Percentiles rank a stretch among this genome's conserved stretches.
Evolutionary conservation across 306 rosid species (phyloP).

Genomic region (Malus asiatica): DNA sequence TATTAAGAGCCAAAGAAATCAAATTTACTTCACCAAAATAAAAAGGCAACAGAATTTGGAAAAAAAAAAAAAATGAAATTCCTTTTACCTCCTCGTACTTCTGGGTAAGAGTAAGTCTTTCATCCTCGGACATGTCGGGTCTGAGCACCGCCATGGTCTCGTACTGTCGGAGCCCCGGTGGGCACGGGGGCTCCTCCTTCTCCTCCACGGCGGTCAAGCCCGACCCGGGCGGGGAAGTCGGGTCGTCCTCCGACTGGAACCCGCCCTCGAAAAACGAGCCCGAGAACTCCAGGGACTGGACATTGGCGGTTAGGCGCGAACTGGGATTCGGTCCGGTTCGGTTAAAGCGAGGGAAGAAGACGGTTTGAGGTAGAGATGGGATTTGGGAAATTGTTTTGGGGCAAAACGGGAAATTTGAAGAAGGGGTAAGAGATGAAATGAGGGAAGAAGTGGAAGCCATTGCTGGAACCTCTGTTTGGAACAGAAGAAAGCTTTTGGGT

Average conservation of each 20-base stretch:
- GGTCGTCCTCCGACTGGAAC: conserved; percentile 59
- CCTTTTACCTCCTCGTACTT: conserved; percentile 69
- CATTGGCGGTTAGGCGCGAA: conserved; percentile 17
- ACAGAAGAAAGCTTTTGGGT: background rate
- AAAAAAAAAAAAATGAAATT: no score
- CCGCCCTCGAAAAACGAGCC: conserved; percentile 71
- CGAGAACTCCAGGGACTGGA: conserved; percentile 59
- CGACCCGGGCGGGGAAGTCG: conserved; percentile 31
- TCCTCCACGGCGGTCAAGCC: conserved; percentile 54
- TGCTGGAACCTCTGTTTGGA: conserved; percentile 22
- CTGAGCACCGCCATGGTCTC: conserved; percentile 67
- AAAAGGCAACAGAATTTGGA: background rate
- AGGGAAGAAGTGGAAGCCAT: conserved; percentile 55
- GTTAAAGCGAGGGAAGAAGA: conserved; percentile 15
- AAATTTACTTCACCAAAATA: background rate
- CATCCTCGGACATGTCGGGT: conserved; percentile 78
- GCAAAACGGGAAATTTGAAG: conserved; percentile 18
- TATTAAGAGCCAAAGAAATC: background rate
- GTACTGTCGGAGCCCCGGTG: conserved; percentile 65
- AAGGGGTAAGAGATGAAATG: conserved; percentile 31
- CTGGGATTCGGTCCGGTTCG: conserved; percentile 3
- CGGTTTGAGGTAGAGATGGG: conserved; percentile 8
- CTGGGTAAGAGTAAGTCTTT: conserved; percentile 62
- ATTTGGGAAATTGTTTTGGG: conserved; percentile 11
- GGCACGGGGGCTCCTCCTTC: conserved; percentile 80